These are phyloP conservation scores for Metschnikowia amazonensis DNA, from an alignment of 805 yeast genomes.

Conservation along the genomic window DNA sequence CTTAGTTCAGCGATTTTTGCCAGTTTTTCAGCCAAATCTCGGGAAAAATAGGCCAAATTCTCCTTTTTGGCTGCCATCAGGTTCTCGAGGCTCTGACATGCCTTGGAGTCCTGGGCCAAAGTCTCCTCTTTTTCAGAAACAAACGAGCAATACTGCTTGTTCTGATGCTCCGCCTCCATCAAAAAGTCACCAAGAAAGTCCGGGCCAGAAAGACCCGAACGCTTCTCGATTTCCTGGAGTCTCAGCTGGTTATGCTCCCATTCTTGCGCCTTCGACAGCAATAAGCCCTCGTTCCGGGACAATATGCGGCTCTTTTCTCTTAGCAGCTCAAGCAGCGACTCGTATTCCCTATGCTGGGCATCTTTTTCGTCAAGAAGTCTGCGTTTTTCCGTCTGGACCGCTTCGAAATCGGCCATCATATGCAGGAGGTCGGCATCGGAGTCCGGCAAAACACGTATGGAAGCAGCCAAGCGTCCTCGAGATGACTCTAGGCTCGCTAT, in stretches of 20 bases:
- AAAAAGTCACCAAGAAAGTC: background rate
- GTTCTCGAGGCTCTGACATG: constrained; percentile 1
- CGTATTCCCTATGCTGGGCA: constrained; percentile 11
- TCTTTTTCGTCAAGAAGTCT: constrained; percentile 12
- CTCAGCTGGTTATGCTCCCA: constrained; percentile 22
- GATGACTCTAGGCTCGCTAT: constrained; percentile 34
- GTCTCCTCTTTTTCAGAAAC: background rate
- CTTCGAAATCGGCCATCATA: constrained; percentile 29
- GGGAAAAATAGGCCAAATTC: constrained; percentile 34
- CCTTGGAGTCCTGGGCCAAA: background rate
- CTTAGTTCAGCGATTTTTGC: background rate
- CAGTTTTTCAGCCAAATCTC: background rate
- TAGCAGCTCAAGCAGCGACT: constrained; percentile 17
- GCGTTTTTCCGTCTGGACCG: constrained; percentile 19
- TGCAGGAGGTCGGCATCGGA: constrained; percentile 28
- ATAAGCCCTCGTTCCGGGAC: constrained; percentile 47
- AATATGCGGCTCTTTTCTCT: constrained; percentile 27
- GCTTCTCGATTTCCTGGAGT: constrained; percentile 3
- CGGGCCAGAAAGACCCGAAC: background rate
- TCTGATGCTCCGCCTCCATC: background rate
- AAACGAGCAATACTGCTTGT: background rate
- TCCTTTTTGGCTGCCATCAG: constrained; percentile 32
- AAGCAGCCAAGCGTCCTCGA: constrained; percentile 44
- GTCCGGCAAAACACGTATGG: constrained; percentile 46
- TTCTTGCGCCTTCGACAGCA: constrained; percentile 41